Base-by-base conservation (phyloP, 352 stramenopile species). In the Phytophthora litchii region DNA sequence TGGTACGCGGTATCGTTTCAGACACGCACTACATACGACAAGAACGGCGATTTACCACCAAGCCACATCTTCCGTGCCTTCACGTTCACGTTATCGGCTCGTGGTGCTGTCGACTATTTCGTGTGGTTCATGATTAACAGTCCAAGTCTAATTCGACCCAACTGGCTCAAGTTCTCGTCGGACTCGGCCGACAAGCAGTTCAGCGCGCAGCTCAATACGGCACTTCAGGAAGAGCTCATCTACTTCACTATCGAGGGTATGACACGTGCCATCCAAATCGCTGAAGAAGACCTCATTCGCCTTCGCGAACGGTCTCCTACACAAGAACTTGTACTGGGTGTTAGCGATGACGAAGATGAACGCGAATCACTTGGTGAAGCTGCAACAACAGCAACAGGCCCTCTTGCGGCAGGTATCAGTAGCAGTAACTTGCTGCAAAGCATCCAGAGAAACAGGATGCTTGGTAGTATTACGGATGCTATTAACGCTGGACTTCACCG, bases 181-280 rank as follows among this genome's bases (percentile, higher is more conserved):
- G 83, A 92, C 46, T 91, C 81, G 7, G 83, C 78, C 0, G 85
- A 94, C 54, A 90, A 85, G 32, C 86, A 93, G 52, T 89, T 91
- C 35, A 91, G 80, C 21, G 85, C 88, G 3, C 89, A 97, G 57
- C 72, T 97, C 41, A 97, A 97, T 59, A 90, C 77, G 13, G 83
- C 88, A 46, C 67, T 97, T 7, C 84, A 94, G 60, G 79, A 87
- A 17, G 89, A 97, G 45, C 76, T 97, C 20, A 90, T 97, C 41
- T 92, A 92, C 49, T 96, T 93, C 54, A 96, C 89, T n/a, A 94
- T 94, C 32, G 80, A 91, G 25, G 86, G 89, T 9, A 96, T 96
- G 83, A 90, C 79, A 19, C 72, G 77, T 10, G 81, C 89, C 4
- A 72, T 96, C 27, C 72, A 91, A 20, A 61, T 83, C 16, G 76